Percentiles rank a stretch among this genome's conserved stretches.
These are phyloP conservation scores for Musa acuminata DNA, from an alignment of 176 grass and related monocot species.

Conservation along the genomic window DNA sequence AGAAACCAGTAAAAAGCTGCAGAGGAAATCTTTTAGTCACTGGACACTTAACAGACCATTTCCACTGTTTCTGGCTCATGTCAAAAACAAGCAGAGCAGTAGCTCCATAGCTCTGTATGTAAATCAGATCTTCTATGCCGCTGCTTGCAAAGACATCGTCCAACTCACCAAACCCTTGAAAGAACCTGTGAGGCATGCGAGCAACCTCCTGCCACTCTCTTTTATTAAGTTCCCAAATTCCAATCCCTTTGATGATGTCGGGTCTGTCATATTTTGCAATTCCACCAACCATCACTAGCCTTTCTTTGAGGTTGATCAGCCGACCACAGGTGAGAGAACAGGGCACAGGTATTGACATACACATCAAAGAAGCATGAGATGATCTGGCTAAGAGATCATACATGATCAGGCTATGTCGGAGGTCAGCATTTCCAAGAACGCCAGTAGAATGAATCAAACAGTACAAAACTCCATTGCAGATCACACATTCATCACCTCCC, in stretches of 20 bases:
- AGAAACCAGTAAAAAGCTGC: conserved; percentile 15
- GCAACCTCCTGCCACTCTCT: conserved; percentile 3
- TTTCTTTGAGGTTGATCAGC: conserved; percentile 11
- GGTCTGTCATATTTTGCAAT: conserved; percentile 9
- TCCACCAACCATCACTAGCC: conserved; percentile 7
- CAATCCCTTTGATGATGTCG: conserved; percentile 11
- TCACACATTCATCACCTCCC: conserved; percentile 12
- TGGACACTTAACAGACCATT: conserved; percentile 7
- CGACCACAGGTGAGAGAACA: conserved; percentile 11
- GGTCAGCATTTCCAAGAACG: not conserved
- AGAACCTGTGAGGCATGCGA: conserved; percentile 11
- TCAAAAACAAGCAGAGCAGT: not conserved
- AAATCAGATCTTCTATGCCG: conserved; percentile 3
- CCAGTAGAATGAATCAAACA: conserved; percentile 5
- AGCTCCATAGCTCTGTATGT: conserved; percentile 8
- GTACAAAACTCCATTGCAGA: conserved; percentile 5
- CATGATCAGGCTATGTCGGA: conserved; percentile 3
- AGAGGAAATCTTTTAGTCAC: conserved; percentile 11
- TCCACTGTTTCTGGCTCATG: conserved; percentile 8
- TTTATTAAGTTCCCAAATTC: conserved; percentile 6
- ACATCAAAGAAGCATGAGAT: not conserved
- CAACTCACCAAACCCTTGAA: conserved; percentile 13
- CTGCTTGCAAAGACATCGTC: conserved; percentile 15
- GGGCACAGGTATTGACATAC: conserved; percentile 2
- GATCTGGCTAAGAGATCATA: not conserved